Evolutionary conservation across 1,284 basidiomycete genomes (phyloP).

Genomic region (Ceratobasidium sp.): DNA sequence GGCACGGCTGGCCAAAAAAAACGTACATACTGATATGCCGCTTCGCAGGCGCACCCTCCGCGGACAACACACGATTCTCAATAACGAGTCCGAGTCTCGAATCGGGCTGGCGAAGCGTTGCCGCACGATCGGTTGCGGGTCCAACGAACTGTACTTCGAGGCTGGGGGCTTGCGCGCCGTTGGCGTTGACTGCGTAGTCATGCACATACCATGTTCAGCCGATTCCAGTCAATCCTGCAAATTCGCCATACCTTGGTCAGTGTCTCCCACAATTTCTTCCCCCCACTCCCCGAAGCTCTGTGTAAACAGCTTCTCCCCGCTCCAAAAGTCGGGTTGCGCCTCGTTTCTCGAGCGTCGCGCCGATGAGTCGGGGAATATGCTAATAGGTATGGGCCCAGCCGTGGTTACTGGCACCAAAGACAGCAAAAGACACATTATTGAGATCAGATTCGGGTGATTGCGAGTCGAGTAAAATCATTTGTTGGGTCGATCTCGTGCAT

Average conservation of each 20-base stretch:
- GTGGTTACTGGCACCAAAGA: slow-evolving; percentile 66
- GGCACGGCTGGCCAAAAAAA: slow-evolving; percentile 47
- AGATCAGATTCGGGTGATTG: too few relatives aligned
- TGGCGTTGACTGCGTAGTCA: too few relatives aligned
- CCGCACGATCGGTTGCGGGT: slow-evolving; percentile 55
- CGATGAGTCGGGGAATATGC: slow-evolving; percentile 61
- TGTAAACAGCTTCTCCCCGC: slow-evolving; percentile 61
- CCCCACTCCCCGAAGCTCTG: slow-evolving; percentile 63
- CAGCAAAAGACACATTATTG: slow-evolving; percentile 59
- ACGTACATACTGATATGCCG: slow-evolving; percentile 58
- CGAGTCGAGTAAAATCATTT: slow-evolving; percentile 62
- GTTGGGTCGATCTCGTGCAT: slow-evolving; percentile 59
- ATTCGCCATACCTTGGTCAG: slow-evolving; percentile 52
- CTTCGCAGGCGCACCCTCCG: slow-evolving; percentile 58
- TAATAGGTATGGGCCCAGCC: slow-evolving; percentile 67
- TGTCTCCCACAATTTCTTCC: slow-evolving; percentile 57
- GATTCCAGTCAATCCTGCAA: too few relatives aligned
- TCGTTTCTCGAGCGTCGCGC: slow-evolving; percentile 56
- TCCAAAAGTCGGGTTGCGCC: slow-evolving; percentile 59
- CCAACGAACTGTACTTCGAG: slow-evolving; percentile 56
- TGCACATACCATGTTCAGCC: too few relatives aligned
- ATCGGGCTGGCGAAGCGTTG: slow-evolving; percentile 58
- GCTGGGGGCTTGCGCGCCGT: too few relatives aligned
- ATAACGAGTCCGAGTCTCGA: slow-evolving; percentile 58
- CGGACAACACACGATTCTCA: slow-evolving; percentile 58